Evolutionary conservation across 1,139 yeast species (phyloP), one percentile per base, ranked within the genome.

Genomic region (Lodderomyces margitis): DNA sequence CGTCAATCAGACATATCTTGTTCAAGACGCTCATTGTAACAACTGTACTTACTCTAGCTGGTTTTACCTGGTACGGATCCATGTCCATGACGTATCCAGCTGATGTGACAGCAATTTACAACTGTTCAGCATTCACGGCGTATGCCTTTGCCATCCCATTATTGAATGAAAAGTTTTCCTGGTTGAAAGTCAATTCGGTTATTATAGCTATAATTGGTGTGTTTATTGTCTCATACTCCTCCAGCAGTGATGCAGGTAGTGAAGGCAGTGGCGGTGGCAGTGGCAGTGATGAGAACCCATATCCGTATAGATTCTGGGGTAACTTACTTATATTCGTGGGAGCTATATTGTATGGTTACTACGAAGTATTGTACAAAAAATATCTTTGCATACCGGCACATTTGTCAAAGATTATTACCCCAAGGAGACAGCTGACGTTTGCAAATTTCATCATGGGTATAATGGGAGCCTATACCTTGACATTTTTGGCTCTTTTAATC

Each of bases 71-170:
- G 96, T 88, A 87, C 57, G 78, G 86, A 14, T 83, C 96, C 6
- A 87, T 88, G 80, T 72, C 82, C 21, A 64, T 86, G 59, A 83
- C 96, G 1, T 85, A 89, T 31, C 88, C 95, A 0, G 75, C 89
- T 2, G 96, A 88, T 56, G 83, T 88, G 21, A 87, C 96, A 3
- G 96, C 96, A 8, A 88, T 88, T 48, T 88, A 87, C 64, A 88
- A 88, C 64, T 87, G 95, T 56, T 83, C 91, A 10, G 95, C 95
- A 0, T 87, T 88, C 58, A 83, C 91, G 5, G 96, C 96, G 0
- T 83, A 88, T 56, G 78, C 87, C 5, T 87, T 88, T 62, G 89
- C 95, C 2, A 82, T 88, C 21, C 87, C 91, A 2, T 61, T 88
- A 34, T 69, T 88, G 40, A 64, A 72, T 32, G 96, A 88, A 54